Evolutionary conservation across 805 yeast genomes (phyloP).

Genomic region (Candida silvatica): DNA sequence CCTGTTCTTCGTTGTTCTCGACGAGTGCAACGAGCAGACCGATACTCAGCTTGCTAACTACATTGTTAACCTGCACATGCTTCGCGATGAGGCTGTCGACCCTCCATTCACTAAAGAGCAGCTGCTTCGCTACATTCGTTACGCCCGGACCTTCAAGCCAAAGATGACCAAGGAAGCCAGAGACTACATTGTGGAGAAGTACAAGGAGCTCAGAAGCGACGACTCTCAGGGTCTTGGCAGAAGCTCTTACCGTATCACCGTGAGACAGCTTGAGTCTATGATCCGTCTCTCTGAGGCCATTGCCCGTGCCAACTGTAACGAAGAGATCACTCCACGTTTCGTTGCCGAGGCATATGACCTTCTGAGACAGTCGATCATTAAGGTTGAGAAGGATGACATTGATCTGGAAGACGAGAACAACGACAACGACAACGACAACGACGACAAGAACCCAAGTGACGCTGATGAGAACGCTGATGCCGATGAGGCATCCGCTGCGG

Average conservation of each 20-base stretch:
- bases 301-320: slow-evolving; percentile 94
- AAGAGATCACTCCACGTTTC: slow-evolving; percentile 71
- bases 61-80: slow-evolving; percentile 88
- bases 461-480: slow-evolving; percentile 11
- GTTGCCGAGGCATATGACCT: slow-evolving; percentile 92
- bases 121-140: slow-evolving; percentile 77
- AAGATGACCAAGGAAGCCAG: slow-evolving; percentile 76
- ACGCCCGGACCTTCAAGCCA: slow-evolving; percentile 91
- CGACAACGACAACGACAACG: slow-evolving; percentile 16
- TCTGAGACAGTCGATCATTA: slow-evolving; percentile 81
- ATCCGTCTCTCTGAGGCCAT: slow-evolving; percentile 91
- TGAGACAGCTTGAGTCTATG: slow-evolving; percentile 92
- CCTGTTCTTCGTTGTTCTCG: slow-evolving; percentile 86
- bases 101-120: slow-evolving; percentile 90
- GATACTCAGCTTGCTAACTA: slow-evolving; percentile 89
- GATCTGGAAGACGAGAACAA: slow-evolving; percentile 48
- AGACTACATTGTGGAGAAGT: slow-evolving; percentile 63
- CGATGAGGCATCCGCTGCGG: slow-evolving; percentile 3
- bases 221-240: slow-evolving; percentile 86
- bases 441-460: slow-evolving; percentile 30
- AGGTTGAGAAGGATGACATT: slow-evolving; percentile 90
- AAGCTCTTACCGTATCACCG: slow-evolving; percentile 89
- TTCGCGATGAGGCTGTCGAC: slow-evolving; percentile 78
- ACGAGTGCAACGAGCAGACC: slow-evolving; percentile 85
- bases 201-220: slow-evolving; percentile 78